phyloP scores from a whole-genome alignment of 345 rosid species.

The Citrus cavaleriei region DNA sequence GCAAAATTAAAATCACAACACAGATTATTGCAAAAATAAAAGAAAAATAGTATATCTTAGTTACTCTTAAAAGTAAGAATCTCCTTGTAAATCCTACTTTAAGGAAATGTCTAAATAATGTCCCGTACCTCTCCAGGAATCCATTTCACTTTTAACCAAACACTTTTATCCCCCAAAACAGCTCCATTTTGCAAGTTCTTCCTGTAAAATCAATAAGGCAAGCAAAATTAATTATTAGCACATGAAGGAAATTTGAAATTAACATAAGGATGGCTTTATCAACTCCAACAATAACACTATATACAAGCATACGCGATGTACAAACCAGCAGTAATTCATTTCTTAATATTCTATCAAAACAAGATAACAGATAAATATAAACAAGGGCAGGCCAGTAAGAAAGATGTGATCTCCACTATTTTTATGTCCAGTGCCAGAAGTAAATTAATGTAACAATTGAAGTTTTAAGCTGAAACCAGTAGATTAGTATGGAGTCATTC shows the following conservation, averaged over 20 bases:
- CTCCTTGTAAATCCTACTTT: background rate
- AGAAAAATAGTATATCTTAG: background rate
- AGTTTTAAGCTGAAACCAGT: background rate
- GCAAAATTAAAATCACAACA: background rate
- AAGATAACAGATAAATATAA: background rate
- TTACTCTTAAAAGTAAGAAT: background rate
- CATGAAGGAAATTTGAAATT: slow-evolving; percentile 2
- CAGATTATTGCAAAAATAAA: background rate
- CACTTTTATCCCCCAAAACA: slow-evolving; percentile 44
- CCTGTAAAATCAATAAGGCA: slow-evolving; percentile 28
- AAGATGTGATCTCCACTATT: background rate
- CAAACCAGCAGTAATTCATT: background rate
- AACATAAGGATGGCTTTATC: slow-evolving; percentile 17
- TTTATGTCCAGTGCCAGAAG: background rate
- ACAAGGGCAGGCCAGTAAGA: background rate
- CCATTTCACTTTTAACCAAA: slow-evolving; percentile 87
- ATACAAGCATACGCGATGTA: background rate
- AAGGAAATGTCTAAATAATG: background rate
- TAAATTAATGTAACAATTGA: background rate
- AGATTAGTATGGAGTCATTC: background rate
- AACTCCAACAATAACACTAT: background rate
- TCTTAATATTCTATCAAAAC: background rate
- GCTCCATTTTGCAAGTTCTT: slow-evolving; percentile 27
- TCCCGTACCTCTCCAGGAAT: slow-evolving; percentile 69
- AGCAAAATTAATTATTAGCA: background rate